Percentiles rank a stretch among this genome's conserved stretches.
These are phyloP conservation scores for Chrysosporium keratinophilum DNA, from an alignment of 2,329 filamentous ascomycete genomes.

Conservation along the genomic window DNA sequence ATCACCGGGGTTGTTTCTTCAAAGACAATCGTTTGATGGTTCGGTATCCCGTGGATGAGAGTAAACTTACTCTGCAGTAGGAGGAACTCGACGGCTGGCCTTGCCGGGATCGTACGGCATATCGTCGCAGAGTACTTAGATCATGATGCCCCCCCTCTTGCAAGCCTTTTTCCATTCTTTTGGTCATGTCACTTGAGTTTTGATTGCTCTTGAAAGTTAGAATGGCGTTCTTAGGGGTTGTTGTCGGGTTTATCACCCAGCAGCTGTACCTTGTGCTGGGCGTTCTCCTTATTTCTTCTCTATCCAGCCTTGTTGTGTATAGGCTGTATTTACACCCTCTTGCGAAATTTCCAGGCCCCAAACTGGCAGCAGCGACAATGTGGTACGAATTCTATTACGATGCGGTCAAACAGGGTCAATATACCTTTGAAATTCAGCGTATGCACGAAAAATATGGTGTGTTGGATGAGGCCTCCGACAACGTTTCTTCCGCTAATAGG, in stretches of 20 bases:
- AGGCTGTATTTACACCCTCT: constrained; percentile 22
- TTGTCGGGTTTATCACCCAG: neutral
- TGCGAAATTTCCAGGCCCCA: constrained; percentile 23
- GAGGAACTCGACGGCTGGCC: neutral
- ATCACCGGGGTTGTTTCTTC: too few relatives aligned
- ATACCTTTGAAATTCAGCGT: constrained; percentile 23
- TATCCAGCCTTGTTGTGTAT: constrained; percentile 12
- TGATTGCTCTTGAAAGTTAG: neutral
- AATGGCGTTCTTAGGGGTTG: neutral
- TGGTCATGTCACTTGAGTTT: neutral
- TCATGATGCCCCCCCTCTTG: neutral
- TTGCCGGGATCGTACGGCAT: too few relatives aligned
- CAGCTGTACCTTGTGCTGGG: constrained; percentile 1
- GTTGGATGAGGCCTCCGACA: neutral
- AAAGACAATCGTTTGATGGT: too few relatives aligned
- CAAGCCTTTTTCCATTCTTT: neutral
- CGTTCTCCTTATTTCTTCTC: neutral
- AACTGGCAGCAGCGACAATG: constrained; percentile 20
- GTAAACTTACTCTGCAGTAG: neutral
- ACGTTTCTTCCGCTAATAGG: neutral
- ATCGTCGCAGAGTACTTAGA: neutral
- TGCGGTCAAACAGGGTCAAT: constrained; percentile 20
- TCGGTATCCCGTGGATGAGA: too few relatives aligned
- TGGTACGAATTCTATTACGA: constrained; percentile 25
- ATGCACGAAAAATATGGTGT: constrained; percentile 28